Percentiles rank a stretch among this genome's conserved stretches.
phyloP scores from a whole-genome alignment of 306 rosid species.

The Dalbergia oliveri region DNA sequence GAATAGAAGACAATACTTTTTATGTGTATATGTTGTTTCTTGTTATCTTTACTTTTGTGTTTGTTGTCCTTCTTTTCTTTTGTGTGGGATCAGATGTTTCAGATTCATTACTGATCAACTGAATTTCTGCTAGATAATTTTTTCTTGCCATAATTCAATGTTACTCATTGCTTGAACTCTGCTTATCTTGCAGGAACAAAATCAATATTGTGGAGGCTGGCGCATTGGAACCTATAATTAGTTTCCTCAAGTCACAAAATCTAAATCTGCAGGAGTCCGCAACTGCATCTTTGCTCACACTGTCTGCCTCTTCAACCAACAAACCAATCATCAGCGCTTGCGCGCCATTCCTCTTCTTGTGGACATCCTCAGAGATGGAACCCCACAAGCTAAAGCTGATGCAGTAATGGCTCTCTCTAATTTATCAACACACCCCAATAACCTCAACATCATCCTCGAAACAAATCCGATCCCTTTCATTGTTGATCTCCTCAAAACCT shows the following conservation, averaged over 20 bases:
- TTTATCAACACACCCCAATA: constrained; percentile 73
- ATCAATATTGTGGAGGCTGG: constrained; percentile 89
- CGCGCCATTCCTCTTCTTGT: constrained; percentile 92
- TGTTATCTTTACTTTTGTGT: constrained; percentile 19
- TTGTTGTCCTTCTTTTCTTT: constrained; percentile 4
- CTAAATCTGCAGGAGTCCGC: constrained; percentile 78
- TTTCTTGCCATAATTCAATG: constrained; percentile 4
- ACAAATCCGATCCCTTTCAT: constrained; percentile 75
- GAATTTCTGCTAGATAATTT: constrained; percentile 10
- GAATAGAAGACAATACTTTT: constrained; percentile 25
- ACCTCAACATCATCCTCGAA: constrained; percentile 67
- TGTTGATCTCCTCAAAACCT: constrained; percentile 68
- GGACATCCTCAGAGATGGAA: constrained; percentile 75
- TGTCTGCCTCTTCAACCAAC: constrained; percentile 85
- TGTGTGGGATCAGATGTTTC: constrained; percentile 12
- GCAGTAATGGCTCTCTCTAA: constrained; percentile 97
- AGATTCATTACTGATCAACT: constrained; percentile 10
- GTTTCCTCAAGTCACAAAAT: constrained; percentile 77
- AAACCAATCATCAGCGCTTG: constrained; percentile 82
- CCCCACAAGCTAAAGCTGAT: constrained; percentile 87
- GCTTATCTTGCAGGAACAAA: constrained; percentile 77
- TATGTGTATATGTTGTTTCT: neutral
- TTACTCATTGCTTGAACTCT: constrained; percentile 31
- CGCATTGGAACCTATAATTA: constrained; percentile 81
- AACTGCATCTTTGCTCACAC: constrained; percentile 85